Conservation (phyloP, 2,329 filamentous ascomycete genomes). For the Atkinsonella texensis region DNA sequence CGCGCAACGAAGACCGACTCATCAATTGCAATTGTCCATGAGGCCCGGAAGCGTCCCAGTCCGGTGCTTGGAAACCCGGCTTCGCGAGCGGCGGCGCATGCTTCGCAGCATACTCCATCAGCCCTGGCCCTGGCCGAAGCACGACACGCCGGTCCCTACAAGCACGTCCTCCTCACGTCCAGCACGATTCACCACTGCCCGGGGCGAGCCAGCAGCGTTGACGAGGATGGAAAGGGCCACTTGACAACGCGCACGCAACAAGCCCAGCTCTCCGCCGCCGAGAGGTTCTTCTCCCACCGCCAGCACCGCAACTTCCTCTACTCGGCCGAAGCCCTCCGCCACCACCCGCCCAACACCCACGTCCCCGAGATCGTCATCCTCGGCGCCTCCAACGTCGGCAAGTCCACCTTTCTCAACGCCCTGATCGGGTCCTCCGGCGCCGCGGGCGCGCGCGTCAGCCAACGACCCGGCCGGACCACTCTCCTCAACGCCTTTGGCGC, state of each 20-base stretch:
- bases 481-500: constrained; percentile 46
- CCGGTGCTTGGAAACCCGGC: not conserved
- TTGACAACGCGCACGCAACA: constrained; percentile 9
- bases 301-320: constrained; percentile 31
- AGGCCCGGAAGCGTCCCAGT: not conserved
- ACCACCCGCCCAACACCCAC: constrained; percentile 38
- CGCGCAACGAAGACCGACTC: not conserved
- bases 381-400: constrained; percentile 81
- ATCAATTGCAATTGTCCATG: too few relatives aligned
- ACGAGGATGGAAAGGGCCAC: not conserved
- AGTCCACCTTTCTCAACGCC: constrained; percentile 79
- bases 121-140: too few relatives aligned
- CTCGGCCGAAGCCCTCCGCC: constrained; percentile 34
- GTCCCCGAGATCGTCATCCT: constrained; percentile 60
- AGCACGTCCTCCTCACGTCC: constrained; percentile 9
- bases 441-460: constrained; percentile 39
- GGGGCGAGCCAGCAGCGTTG: not conserved
- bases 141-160: constrained; percentile 1
- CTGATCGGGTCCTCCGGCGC: constrained; percentile 42
- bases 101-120: not conserved
- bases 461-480: constrained; percentile 38
- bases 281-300: constrained; percentile 20
- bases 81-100: not conserved
- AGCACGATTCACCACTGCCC: constrained; percentile 8
- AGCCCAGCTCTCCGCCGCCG: constrained; percentile 14